Evolutionary conservation across 75 land plant species (phyloP).

Genomic region (Adiantum capillusveneris): DNA sequence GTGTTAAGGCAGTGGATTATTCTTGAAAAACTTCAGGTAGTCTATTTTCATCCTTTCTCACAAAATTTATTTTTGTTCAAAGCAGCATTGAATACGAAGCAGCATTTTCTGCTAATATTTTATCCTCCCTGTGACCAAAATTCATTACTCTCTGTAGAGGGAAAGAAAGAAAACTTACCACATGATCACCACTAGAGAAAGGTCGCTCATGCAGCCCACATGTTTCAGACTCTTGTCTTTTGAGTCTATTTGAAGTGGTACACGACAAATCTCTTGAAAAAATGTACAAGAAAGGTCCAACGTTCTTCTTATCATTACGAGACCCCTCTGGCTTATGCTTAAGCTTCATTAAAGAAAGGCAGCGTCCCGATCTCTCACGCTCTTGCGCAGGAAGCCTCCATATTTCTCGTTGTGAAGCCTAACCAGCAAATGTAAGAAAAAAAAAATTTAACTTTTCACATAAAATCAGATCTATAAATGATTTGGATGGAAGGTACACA

Average conservation of each 20-base stretch:
- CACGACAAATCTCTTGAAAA: conserved; percentile 2
- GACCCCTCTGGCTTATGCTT: conserved; percentile 19
- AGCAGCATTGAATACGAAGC: no score
- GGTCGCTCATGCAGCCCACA: conserved; percentile 30
- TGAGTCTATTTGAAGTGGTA: background rate
- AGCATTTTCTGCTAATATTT: no score
- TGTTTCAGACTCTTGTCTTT: conserved; percentile 26
- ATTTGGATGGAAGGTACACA: conserved; percentile 8
- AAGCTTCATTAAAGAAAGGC: conserved; percentile 50
- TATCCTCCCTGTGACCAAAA: no score
- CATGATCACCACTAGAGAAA: conserved; percentile 63
- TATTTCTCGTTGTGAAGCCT: conserved; percentile 42
- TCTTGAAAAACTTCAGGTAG: no score
- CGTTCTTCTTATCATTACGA: background rate
- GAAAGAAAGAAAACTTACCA: no score
- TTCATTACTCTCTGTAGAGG: no score
- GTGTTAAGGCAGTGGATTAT: no score
- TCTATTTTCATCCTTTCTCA: no score
- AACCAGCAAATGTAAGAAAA: background rate
- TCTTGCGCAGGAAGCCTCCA: conserved; percentile 31
- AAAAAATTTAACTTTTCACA: no score
- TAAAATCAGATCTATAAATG: background rate
- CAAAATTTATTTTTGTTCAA: no score
- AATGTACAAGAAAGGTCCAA: conserved; percentile 3
- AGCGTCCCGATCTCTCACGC: conserved; percentile 19